phyloP scores from a whole-genome alignment of 768 basidiomycete species.

The Leucogyrophana mollusca region DNA sequence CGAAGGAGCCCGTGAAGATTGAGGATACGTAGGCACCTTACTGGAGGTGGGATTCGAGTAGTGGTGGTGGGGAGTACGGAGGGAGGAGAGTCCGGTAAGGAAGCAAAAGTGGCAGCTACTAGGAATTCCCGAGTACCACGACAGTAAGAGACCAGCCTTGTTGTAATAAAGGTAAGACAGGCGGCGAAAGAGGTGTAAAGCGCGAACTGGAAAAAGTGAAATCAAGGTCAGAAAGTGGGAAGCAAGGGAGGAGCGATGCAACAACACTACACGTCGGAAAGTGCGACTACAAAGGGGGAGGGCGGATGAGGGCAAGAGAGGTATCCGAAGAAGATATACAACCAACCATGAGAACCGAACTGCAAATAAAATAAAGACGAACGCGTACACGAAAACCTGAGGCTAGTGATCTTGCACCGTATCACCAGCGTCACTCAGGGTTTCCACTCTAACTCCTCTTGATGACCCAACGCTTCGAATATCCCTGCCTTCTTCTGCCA shows the following conservation, averaged over 20 bases:
- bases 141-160: slow-evolving; percentile 18
- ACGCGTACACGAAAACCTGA: slow-evolving; percentile 33
- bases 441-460: slow-evolving; percentile 78
- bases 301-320: slow-evolving; percentile 22
- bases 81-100: slow-evolving; percentile 16
- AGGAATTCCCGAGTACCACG: slow-evolving; percentile 24
- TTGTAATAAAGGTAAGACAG: slow-evolving; percentile 19
- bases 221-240: slow-evolving; percentile 29
- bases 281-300: slow-evolving; percentile 26
- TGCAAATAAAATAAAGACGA: slow-evolving; percentile 34
- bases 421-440: slow-evolving; percentile 53
- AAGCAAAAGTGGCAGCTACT: slow-evolving; percentile 15
- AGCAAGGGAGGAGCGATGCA: slow-evolving; percentile 20
- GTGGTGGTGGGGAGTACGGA: slow-evolving; percentile 13
- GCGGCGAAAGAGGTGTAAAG: slow-evolving; percentile 19
- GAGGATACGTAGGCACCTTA: slow-evolving; percentile 13
- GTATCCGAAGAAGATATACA: slow-evolving; percentile 32
- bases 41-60: slow-evolving; percentile 16
- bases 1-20: slow-evolving; percentile 14
- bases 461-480: slow-evolving; percentile 81
- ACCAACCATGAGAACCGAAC: slow-evolving; percentile 32
- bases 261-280: slow-evolving; percentile 29
- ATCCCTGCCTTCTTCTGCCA: slow-evolving; percentile 89
- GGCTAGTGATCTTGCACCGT: slow-evolving; percentile 45
- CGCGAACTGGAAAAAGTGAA: slow-evolving; percentile 20